Evolutionary conservation across 78 protist species (phyloP).

Genomic region (Dictyostelium capitatum): DNA sequence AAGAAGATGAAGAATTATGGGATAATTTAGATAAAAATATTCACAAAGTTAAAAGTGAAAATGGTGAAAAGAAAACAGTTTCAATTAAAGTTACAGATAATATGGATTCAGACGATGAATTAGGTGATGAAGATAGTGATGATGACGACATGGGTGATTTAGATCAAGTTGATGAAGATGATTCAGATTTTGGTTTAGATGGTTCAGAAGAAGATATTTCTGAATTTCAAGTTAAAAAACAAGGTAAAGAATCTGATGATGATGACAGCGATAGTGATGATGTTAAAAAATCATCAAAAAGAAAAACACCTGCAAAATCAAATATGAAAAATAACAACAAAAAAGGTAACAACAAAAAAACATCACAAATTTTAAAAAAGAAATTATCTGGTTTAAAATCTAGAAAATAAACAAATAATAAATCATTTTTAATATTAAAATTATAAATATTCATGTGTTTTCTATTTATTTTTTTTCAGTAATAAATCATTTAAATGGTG

Average conservation of each 20-base stretch:
- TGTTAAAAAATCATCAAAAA: neutral
- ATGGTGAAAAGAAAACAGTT: neutral
- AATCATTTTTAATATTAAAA: too few species aligned
- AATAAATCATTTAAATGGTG: too few species aligned
- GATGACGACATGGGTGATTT: neutral
- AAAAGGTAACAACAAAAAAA: neutral
- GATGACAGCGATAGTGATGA: slow-evolving; percentile 9
- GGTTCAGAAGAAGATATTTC: neutral
- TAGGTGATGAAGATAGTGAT: neutral
- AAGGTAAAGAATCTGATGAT: neutral
- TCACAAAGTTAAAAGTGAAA: neutral
- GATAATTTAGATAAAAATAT: slow-evolving; percentile 2
- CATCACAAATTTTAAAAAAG: neutral
- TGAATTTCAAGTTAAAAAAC: neutral
- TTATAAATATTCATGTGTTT: too few species aligned
- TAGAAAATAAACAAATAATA: neutral
- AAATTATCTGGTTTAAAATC: slow-evolving; percentile 10
- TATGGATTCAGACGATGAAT: slow-evolving; percentile 12
- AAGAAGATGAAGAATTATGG: slow-evolving; percentile 45
- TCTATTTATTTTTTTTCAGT: too few species aligned
- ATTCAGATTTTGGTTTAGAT: slow-evolving; percentile 19
- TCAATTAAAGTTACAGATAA: neutral
- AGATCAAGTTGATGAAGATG: slow-evolving; percentile 3
- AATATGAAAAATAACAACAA: neutral
- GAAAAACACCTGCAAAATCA: slow-evolving; percentile 25